Base-by-base conservation (phyloP, 805 yeast genomes). In the Sungouiozyma intestinalis region DNA sequence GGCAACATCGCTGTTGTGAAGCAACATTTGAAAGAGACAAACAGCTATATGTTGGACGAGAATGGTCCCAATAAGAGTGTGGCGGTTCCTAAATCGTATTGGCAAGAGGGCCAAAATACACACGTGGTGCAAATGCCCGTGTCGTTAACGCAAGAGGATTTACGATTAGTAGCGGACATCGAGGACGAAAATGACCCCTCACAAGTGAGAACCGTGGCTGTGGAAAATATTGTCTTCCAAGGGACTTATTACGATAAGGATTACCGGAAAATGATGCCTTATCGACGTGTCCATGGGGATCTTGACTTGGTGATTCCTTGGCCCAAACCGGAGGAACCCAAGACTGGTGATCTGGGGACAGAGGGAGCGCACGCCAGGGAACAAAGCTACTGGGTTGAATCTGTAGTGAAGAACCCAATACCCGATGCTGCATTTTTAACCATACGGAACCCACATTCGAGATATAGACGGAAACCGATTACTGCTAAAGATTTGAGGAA, bases 91-190 rank as follows among this genome's bases (percentile, higher is more conserved):
- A 78, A 77, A 51, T 68, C 70, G 40, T 71, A 73, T 52, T 85
- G 94, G 94, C 68, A 73, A 33, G 78, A 74, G 36, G 80, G 81
- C 31, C 92, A 83, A 57, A 69, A 69, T 17, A 73, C 81, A 35
- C 90, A 85, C 50, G 76, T 85, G 36, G 67, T 81, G 18, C 79
- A 80, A 31, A 74, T 75, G 53, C 95, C 95, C 33, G 66, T 66
- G 33, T 72, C 79, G 4, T 71, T 85, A 21, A 74, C 76, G 32
- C 71, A 74, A 47, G 65, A 67, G 18, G 76, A 80, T 48, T 66
- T 88, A 44, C 79, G 80, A 55, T 72, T 90, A 39, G 92, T 90
- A 2, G 88, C 90, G 18, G 83, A 82, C 48, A 72, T 85, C 39
- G 76, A 70, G 41, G 79, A 80, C 49, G 85, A 77, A 40, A 7